A percentile compares a stretch with the other conserved stretches of the same genome.
These are phyloP conservation scores for Pleomassaria siparia DNA, from an alignment of 2,329 filamentous ascomycete genomes.

Conservation along the genomic window DNA sequence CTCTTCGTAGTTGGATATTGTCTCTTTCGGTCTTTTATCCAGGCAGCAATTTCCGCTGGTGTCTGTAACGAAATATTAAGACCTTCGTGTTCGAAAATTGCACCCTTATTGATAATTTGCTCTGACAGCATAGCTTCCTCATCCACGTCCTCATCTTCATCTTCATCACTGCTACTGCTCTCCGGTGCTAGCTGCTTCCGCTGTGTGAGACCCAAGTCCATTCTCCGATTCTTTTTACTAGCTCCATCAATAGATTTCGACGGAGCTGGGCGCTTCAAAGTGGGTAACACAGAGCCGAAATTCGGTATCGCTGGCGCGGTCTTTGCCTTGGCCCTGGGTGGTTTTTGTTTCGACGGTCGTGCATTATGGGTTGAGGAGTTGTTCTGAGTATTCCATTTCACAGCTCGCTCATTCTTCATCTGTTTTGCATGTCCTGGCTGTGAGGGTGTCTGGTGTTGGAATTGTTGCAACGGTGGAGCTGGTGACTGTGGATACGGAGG, in stretches of 20 bases:
- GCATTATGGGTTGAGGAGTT: slow-evolving; percentile 4
- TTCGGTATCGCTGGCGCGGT: slow-evolving; percentile 37
- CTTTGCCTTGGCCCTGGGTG: slow-evolving; percentile 36
- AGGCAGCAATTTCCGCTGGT: slow-evolving; percentile 71
- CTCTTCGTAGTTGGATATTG: slow-evolving; percentile 79
- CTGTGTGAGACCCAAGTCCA: slow-evolving; percentile 70
- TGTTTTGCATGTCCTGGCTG: slow-evolving; percentile 33
- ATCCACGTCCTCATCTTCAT: slow-evolving; percentile 69
- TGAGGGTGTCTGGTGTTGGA: slow-evolving; percentile 7
- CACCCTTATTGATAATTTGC: slow-evolving; percentile 53
- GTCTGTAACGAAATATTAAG: slow-evolving; percentile 55
- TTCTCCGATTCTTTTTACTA: slow-evolving; percentile 72
- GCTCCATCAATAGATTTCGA: slow-evolving; percentile 21
- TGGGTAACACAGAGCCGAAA: slow-evolving; percentile 39
- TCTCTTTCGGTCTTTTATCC: slow-evolving; percentile 77
- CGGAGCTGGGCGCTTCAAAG: slow-evolving; percentile 6
- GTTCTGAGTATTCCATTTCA: slow-evolving; percentile 3
- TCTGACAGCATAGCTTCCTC: slow-evolving; percentile 60
- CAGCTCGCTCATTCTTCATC: slow-evolving; percentile 23
- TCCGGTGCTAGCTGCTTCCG: slow-evolving; percentile 49
- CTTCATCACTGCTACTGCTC: slow-evolving; percentile 50
- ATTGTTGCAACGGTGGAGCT: slow-evolving; percentile 6
- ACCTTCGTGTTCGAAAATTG: slow-evolving; percentile 60
- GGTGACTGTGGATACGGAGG: slow-evolving; percentile 2
- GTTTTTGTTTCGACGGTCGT: slow-evolving; percentile 25